Evolutionary conservation across 2,329 filamentous ascomycete species (phyloP), one percentile per base, ranked within the genome.

Genomic region (Penicillium brevicompactum): DNA sequence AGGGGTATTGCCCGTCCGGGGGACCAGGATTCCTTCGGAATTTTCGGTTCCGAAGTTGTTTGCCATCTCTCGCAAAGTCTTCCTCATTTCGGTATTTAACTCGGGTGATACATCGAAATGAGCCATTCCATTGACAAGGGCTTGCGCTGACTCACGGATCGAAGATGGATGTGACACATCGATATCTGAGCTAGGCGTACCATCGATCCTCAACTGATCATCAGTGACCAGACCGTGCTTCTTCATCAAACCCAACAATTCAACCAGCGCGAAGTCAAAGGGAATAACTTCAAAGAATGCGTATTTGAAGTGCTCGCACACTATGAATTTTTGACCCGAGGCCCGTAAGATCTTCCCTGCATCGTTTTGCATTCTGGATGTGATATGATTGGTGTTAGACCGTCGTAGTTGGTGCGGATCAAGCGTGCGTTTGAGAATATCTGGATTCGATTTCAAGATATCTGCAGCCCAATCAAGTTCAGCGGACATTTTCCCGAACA

Each of bases 401-500:
- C 63, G 52, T 11, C 13, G 42, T 7, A 51, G 43, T 27, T 63
- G 61, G 7, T 32, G 42, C 1, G 61, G 61, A 27, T 65, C 63
- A 34, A 51, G 37, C 1, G 59, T 58, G 10, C 50, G 53, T 38
- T 65, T 65, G 11, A 64, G 48, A 13, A 65, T 59, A 56, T 64
- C 62, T 2, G 63, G 54, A 49, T 67, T 64, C 3, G 52, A 37
- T 44, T 67, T 60, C 13, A 66, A 31, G 11, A 67, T 45, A 38
- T 57, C 46, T 10, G 62, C 62, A 5, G 51, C 50, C 18, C 53
- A 56, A 5, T 6, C 32, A 1, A 67, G 42, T 41, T 67, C 60
- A 3, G 24, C 10, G 4, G 49, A 21, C 18, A 47, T 61, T 10
- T 40, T 10, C 6, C 27, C 10, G 13, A 44, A 49, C 5, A 58